Percentiles rank a stretch among this genome's conserved stretches.
Evolutionary conservation across 2,329 filamentous ascomycete species (phyloP).

Genomic region (Helminthosporium solani): DNA sequence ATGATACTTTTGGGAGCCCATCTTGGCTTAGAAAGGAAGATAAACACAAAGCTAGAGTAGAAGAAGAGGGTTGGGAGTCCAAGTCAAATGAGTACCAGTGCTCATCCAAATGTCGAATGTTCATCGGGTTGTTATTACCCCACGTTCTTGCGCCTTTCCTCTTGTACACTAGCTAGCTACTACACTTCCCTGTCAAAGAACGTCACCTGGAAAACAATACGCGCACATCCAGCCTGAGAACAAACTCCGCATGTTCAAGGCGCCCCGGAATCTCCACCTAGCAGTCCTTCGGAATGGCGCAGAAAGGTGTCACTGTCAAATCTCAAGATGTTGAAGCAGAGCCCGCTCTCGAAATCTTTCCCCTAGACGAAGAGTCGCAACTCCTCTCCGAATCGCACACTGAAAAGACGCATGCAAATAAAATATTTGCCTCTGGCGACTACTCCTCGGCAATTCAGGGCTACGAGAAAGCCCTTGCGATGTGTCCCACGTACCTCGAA

Average conservation of each 20-base stretch:
- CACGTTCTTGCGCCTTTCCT: conserved; percentile 20
- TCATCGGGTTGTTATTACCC: conserved; percentile 10
- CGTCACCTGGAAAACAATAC: conserved; percentile 16
- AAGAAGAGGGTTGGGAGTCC: neutral
- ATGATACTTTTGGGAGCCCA: conserved; percentile 11
- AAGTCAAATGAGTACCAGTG: conserved; percentile 1
- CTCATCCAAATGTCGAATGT: too few relatives aligned
- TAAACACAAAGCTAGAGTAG: neutral
- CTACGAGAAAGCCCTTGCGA: conserved; percentile 77
- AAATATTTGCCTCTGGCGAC: conserved; percentile 69
- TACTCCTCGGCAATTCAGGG: conserved; percentile 77
- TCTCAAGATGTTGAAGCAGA: neutral
- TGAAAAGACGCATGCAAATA: conserved; percentile 75
- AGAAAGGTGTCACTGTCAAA: neutral
- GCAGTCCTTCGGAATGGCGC: neutral
- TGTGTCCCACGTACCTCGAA: conserved; percentile 80
- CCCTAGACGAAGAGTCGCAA: conserved; percentile 39
- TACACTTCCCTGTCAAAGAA: conserved; percentile 11
- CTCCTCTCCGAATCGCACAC: conserved; percentile 70
- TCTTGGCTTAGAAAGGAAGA: conserved; percentile 9
- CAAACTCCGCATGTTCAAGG: neutral
- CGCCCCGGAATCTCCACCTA: neutral
- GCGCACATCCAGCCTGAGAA: too few relatives aligned
- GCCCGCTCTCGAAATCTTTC: conserved; percentile 29
- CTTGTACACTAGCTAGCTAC: conserved; percentile 10